Percentiles rank a stretch among this genome's conserved stretches.
These are phyloP conservation scores for Isochrysis galbana DNA, from an alignment of 78 protist genomes.

Conservation along the genomic window DNA sequence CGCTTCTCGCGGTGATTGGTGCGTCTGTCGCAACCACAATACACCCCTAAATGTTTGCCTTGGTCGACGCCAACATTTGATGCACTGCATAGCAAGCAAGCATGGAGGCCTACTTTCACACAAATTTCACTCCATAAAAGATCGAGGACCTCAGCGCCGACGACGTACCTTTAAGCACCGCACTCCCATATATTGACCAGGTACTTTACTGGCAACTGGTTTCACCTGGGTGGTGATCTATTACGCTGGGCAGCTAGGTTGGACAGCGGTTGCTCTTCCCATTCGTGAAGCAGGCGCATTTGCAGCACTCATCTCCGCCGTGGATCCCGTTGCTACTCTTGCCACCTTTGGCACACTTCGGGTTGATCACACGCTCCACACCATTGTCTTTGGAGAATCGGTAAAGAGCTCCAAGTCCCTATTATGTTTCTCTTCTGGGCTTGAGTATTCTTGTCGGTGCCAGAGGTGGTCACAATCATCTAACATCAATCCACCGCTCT, in stretches of 20 bases:
- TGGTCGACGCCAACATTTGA: no score
- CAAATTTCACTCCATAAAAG: no score
- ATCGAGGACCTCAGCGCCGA: no score
- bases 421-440: no score
- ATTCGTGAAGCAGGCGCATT: background rate
- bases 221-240: background rate
- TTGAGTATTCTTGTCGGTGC: background rate
- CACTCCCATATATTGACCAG: no score
- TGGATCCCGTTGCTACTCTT: conserved; percentile 28
- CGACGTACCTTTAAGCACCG: no score
- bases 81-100: no score
- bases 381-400: conserved; percentile 17
- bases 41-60: no score
- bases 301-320: conserved; percentile 29
- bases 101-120: no score
- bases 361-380: background rate
- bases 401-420: no score
- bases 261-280: background rate
- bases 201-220: background rate
- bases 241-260: background rate
- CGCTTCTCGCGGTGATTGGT: background rate
- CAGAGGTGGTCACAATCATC: background rate
- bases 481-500: background rate
- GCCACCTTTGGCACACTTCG: background rate
- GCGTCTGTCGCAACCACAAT: no score